These are phyloP conservation scores for Fusarium sacchari DNA, from an alignment of 2,329 filamentous ascomycete genomes.

Conservation along the genomic window DNA sequence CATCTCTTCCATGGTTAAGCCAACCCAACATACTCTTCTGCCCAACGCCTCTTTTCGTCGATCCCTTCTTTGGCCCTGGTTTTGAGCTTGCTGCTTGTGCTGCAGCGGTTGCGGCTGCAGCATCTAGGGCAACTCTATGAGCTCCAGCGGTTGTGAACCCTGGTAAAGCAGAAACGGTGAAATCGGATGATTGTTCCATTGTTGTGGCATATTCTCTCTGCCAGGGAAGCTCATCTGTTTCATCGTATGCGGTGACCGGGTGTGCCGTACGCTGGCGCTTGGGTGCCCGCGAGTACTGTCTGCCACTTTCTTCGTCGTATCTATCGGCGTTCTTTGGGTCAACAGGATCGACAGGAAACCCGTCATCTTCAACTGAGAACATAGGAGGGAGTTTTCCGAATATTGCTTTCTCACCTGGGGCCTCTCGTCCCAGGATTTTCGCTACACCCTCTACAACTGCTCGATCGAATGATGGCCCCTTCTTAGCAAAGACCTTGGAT, in stretches of 20 bases:
- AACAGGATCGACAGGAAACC: conserved; percentile 73
- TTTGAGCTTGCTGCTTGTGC: conserved; percentile 32
- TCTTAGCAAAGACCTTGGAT: conserved; percentile 57
- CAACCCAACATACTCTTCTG: conserved; percentile 57
- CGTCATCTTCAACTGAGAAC: conserved; percentile 71
- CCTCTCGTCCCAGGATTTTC: conserved; percentile 72
- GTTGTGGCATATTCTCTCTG: conserved; percentile 65
- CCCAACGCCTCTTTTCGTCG: conserved; percentile 48
- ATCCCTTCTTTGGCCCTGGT: conserved; percentile 38
- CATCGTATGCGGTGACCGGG: conserved; percentile 21
- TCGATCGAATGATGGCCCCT: conserved; percentile 76
- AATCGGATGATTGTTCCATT: conserved; percentile 67
- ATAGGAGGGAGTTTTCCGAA: conserved; percentile 63
- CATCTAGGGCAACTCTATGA: conserved; percentile 57
- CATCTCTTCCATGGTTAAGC: conserved; percentile 44
- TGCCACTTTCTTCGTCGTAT: conserved; percentile 25
- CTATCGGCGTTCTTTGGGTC: conserved; percentile 46
- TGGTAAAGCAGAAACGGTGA: conserved; percentile 66
- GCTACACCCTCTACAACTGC: conserved; percentile 72
- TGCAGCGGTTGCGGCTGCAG: conserved; percentile 22
- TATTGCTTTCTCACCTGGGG: conserved; percentile 66
- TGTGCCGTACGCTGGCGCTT: conserved; percentile 46
- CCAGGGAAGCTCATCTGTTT: conserved; percentile 49
- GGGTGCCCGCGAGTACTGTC: conserved; percentile 35
- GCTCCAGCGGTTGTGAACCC: conserved; percentile 72